A percentile compares a stretch with the other conserved stretches of the same genome.
Conservation (phyloP, 2,329 filamentous ascomycete genomes). For the Ophidiomyces ophidiicola region DNA sequence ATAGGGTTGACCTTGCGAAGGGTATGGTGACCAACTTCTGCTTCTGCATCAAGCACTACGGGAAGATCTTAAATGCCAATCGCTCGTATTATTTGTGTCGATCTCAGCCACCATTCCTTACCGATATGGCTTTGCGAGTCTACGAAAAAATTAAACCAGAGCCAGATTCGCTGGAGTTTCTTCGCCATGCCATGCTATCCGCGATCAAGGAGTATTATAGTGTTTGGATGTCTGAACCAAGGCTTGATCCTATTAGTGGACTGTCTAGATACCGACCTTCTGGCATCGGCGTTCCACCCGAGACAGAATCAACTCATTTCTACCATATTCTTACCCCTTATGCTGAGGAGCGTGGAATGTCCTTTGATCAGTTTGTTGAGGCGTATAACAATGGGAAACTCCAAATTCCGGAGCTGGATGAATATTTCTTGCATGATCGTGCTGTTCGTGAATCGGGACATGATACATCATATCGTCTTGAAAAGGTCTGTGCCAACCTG, state of each 20-base stretch:
- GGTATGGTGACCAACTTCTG: constrained; percentile 93
- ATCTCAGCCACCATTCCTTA: constrained; percentile 92
- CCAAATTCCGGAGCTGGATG: constrained; percentile 74
- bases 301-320: constrained; percentile 82
- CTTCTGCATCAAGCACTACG: constrained; percentile 96
- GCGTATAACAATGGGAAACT: constrained; percentile 74
- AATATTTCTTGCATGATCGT: constrained; percentile 92
- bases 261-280: constrained; percentile 75
- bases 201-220: constrained; percentile 95
- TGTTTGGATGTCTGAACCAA: constrained; percentile 71
- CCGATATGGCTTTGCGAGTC: constrained; percentile 88
- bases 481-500: constrained; percentile 73
- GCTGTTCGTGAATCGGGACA: constrained; percentile 93
- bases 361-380: constrained; percentile 69
- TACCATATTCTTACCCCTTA: constrained; percentile 72
- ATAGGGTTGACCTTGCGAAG: constrained; percentile 77
- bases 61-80: constrained; percentile 95
- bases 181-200: constrained; percentile 66
- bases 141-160: constrained; percentile 89
- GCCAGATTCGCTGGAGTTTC: constrained; percentile 65
- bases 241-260: constrained; percentile 63
- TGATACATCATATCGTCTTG: constrained; percentile 88
- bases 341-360: constrained; percentile 69
- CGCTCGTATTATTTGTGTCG: constrained; percentile 88
- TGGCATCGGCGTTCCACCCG: constrained; percentile 74